These are phyloP conservation scores for Talaromyces sp. DNA, from an alignment of 2,329 filamentous ascomycete species.

Conservation along the genomic window DNA sequence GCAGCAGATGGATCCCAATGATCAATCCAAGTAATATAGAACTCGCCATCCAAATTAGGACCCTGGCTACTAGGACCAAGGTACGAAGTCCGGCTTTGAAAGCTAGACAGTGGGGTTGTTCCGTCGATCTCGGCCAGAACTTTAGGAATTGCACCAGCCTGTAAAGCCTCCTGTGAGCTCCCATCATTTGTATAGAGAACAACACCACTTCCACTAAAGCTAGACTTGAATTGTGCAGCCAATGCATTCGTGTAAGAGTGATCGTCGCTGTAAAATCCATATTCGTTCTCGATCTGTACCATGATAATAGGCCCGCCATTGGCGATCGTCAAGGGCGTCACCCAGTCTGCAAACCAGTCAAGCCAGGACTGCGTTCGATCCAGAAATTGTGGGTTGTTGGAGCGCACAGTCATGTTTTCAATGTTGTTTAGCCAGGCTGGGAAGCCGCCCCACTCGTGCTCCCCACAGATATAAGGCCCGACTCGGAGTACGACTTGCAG, in stretches of 20 bases:
- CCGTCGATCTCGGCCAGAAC: constrained; percentile 50
- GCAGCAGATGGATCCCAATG: too few relatives aligned
- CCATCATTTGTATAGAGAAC: too few relatives aligned
- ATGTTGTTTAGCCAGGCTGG: constrained; percentile 12
- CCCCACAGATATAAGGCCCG: background rate
- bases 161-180: too few relatives aligned
- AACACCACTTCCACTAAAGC: too few relatives aligned
- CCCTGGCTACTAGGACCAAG: background rate
- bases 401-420: background rate
- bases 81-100: too few relatives aligned
- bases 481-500: constrained; percentile 21
- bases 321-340: too few relatives aligned
- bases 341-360: too few relatives aligned
- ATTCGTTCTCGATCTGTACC: background rate
- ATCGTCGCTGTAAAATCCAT: background rate
- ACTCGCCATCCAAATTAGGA: constrained; percentile 23
- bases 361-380: too few relatives aligned
- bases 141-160: constrained; percentile 32
- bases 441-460: constrained; percentile 5
- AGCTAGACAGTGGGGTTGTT: constrained; percentile 14
- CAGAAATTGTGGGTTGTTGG: background rate
- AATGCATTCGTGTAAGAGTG: constrained; percentile 22
- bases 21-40: constrained; percentile 34
- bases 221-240: too few relatives aligned
- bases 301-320: constrained; percentile 17